phyloP scores from a whole-genome alignment of 2,329 filamentous ascomycete genomes.

The Xylaria sp. region DNA sequence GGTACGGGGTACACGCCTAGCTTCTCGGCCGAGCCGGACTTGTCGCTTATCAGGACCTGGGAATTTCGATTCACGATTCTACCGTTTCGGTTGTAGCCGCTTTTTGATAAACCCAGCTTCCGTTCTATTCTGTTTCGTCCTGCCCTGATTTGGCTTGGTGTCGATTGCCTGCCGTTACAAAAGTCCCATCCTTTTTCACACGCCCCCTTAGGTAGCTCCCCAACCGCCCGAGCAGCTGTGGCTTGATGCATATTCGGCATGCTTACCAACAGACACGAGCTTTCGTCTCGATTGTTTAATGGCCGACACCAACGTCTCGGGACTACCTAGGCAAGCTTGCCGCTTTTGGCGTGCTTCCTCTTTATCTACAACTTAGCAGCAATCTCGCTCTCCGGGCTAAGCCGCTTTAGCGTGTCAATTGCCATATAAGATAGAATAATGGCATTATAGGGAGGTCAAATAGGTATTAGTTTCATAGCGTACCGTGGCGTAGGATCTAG shows the following conservation, averaged over 20 bases:
- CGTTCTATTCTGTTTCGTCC: slow-evolving; percentile 1
- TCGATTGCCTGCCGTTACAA: slow-evolving; percentile 19
- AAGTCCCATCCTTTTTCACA: slow-evolving; percentile 2
- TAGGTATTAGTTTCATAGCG: not conserved
- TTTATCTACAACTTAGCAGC: slow-evolving; percentile 9
- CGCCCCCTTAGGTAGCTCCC: not conserved
- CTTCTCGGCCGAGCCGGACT: slow-evolving; percentile 6
- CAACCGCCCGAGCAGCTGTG: slow-evolving; percentile 11
- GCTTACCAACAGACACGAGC: slow-evolving; percentile 16
- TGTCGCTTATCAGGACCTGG: slow-evolving; percentile 12
- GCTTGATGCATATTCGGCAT: slow-evolving; percentile 24
- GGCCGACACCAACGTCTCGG: slow-evolving; percentile 26
- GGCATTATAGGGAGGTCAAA: not conserved
- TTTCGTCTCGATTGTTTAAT: slow-evolving; percentile 17
- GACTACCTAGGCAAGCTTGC: slow-evolving; percentile 5
- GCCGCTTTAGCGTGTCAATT: slow-evolving; percentile 2
- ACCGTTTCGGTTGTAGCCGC: slow-evolving; percentile 18
- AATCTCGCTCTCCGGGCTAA: slow-evolving; percentile 30
- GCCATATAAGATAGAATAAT: not conserved
- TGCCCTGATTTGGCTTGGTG: slow-evolving; percentile 6
- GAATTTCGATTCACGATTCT: not conserved
- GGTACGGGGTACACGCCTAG: slow-evolving; percentile 1
- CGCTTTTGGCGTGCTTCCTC: slow-evolving; percentile 9
- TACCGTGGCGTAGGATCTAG: slow-evolving; percentile 18
- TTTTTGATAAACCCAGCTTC: slow-evolving; percentile 6